Evolutionary conservation across 129 eudicot species (phyloP), one percentile per base, ranked within the genome.

Genomic region (Arctium lappa): DNA sequence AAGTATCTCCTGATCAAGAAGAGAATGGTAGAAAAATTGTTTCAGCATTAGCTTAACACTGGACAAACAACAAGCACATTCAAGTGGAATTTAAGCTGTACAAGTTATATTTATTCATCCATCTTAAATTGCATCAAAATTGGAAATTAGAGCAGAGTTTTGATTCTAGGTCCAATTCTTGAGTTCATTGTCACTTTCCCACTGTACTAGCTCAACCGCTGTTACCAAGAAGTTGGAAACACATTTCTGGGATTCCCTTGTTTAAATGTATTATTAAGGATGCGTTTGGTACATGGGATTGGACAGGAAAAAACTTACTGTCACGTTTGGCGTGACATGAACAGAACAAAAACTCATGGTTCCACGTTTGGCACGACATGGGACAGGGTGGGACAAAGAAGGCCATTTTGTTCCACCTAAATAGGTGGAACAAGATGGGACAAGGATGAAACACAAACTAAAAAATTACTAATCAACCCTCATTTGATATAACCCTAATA

Each of bases 1-100:
- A 69, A 91, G 82, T 79, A 87, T 86, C 36, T 60, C 98, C 99
- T 96, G 82, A 66, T 76, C 53, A 62, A 80, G 69, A 76, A 33
- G 62, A 82, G 62, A 31, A 75, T 63, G 8, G 31, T 38, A 5
- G 8, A 60, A 46, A 70, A 27, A 38, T 81, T 53, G 72, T 53
- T 39, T 73, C 18, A 75, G 39, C 13, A 32, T 72, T 15, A 5
- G 36, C 33, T 53, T 72, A 22, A 82, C 36, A 82, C 36, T 22
- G 15, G 31, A 16, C 16, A 11, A 71, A 48, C 48, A 70, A 9
- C 34, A 32, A 78, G 10, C 71, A 27, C 1, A n/a, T 33, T 46
- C 16, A 73, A 73, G 53, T 46, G 60, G 27, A 60, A 39, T 76
- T 27, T 83, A 40, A 63, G 73, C 38, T 9, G 29, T 36, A 78